Evolutionary conservation across 2,329 filamentous ascomycete genomes (phyloP), one percentile per base, ranked within the genome.

Genomic region (Herpomyces periplanetae): DNA sequence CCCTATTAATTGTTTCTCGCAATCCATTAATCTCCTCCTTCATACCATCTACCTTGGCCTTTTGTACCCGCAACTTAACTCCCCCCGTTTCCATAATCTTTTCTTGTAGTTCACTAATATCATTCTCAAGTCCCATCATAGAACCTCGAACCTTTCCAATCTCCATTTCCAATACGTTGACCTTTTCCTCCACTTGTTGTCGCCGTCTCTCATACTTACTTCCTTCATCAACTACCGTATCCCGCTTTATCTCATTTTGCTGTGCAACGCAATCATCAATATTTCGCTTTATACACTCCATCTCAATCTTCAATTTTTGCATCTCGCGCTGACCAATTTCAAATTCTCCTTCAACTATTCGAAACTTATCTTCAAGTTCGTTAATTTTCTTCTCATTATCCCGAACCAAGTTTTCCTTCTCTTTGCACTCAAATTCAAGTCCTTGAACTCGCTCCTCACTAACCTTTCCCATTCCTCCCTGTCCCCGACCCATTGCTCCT

Each of bases 31-130:
- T 71, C 34, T 85, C 61, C 30, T 71, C 64, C 35, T 84, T 87
- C 26, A 84, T 44, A 4, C 59, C 52, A 34, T 91, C 75, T 13
- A 96, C 71, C 44, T 65, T 84, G 24, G 68, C 59, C 29, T 80
- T 73, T 35, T 96, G 75, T 8, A 61, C 54, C 21, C 80, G 61
- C 8, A 96, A 55, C 39, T 68, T 71, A 31, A 91, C 71, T 39
- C 80, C 80, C 32, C 80, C 80, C 26, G 87, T 62, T 38, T 88
- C 63, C 80, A 96, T 91, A 32, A 96, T 96, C 45, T 73, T 85
- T 47, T 80, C 62, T 34, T 96, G 75, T 1, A 96, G 47, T 9
- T 50, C 50, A 40, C 85, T 75, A 39, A 96, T 91, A 37, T 91
- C 80, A 11, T 61, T 59, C 34, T 96, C 80, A 5, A 87, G 58